phyloP scores from a whole-genome alignment of 108 stramenopile species.

The Licmophora abbreviata region DNA sequence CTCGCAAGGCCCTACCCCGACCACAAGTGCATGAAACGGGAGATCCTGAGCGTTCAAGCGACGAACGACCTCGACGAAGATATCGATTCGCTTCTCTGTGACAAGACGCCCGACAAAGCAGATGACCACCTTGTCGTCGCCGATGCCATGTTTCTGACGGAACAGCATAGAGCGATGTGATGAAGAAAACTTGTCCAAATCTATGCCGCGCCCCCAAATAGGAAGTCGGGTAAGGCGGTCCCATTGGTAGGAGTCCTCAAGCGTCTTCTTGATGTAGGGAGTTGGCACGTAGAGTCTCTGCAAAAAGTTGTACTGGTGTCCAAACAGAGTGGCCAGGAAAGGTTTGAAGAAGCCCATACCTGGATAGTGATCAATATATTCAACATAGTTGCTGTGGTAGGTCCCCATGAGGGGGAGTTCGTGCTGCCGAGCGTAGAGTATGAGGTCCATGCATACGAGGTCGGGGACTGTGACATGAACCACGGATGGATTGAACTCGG shows the following conservation, averaged over 20 bases:
- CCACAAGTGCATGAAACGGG: conserved; percentile 37
- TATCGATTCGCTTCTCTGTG: conserved; percentile 63
- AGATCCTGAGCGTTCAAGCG: conserved; percentile 21
- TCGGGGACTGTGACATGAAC: conserved; percentile 57
- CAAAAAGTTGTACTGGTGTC: conserved; percentile 51
- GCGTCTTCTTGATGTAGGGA: conserved; percentile 33
- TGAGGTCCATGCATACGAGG: conserved; percentile 33
- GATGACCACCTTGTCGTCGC: conserved; percentile 44
- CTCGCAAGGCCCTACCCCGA: conserved; percentile 54
- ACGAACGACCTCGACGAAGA: conserved; percentile 37
- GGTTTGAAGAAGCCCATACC: conserved; percentile 43
- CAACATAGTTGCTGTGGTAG: conserved; percentile 60
- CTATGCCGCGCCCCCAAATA: conserved; percentile 73
- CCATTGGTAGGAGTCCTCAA: conserved; percentile 28
- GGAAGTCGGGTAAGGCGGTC: conserved; percentile 35
- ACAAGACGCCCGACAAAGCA: conserved; percentile 65
- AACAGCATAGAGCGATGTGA: conserved; percentile 31
- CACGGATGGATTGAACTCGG: conserved; percentile 39
- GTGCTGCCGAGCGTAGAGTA: conserved; percentile 32
- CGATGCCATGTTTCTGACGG: conserved; percentile 39
- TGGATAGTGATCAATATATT: conserved; percentile 44
- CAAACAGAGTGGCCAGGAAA: conserved; percentile 31
- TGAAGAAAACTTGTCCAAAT: conserved; percentile 54
- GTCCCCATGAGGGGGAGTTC: conserved; percentile 55
- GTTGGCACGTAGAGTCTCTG: conserved; percentile 59